Percentiles rank a stretch among this genome's conserved stretches.
phyloP scores from a whole-genome alignment of 2,329 filamentous ascomycete genomes.

The Ascochyta pisi region DNA sequence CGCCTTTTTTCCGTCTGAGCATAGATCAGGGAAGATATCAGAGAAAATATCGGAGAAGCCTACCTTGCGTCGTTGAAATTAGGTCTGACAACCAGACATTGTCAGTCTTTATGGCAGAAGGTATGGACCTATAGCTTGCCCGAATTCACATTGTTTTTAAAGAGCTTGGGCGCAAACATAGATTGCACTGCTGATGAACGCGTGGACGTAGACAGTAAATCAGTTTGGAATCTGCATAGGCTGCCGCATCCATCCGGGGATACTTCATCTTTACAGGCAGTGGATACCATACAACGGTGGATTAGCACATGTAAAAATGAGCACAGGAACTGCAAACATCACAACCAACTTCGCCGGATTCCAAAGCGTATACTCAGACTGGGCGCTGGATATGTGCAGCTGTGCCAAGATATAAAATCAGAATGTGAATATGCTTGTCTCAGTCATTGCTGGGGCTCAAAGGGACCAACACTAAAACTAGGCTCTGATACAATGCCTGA shows the following conservation, averaged over 20 bases:
- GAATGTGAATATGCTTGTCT: background rate
- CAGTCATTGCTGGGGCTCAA: background rate
- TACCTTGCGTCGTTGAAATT: too few relatives aligned
- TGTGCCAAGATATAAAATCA: background rate
- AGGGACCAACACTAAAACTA: background rate
- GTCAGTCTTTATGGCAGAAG: background rate
- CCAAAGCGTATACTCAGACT: background rate
- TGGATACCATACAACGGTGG: background rate
- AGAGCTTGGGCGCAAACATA: too few relatives aligned
- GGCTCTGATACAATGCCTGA: background rate
- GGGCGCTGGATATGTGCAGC: rapidly evolving
- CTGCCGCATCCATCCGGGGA: background rate
- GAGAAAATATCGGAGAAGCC: too few relatives aligned
- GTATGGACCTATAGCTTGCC: background rate
- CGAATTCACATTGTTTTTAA: too few relatives aligned
- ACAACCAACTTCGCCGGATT: background rate
- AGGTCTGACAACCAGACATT: background rate
- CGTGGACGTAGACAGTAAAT: background rate
- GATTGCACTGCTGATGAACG: background rate
- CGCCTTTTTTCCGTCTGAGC: rapidly evolving
- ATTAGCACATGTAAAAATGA: background rate
- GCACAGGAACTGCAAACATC: background rate
- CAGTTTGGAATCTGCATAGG: background rate
- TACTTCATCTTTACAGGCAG: background rate
- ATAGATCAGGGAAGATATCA: too few relatives aligned